Percentiles rank a stretch among this genome's conserved stretches.
phyloP scores from a whole-genome alignment of 129 eudicot species.

The Saposhnikovia divaricata region DNA sequence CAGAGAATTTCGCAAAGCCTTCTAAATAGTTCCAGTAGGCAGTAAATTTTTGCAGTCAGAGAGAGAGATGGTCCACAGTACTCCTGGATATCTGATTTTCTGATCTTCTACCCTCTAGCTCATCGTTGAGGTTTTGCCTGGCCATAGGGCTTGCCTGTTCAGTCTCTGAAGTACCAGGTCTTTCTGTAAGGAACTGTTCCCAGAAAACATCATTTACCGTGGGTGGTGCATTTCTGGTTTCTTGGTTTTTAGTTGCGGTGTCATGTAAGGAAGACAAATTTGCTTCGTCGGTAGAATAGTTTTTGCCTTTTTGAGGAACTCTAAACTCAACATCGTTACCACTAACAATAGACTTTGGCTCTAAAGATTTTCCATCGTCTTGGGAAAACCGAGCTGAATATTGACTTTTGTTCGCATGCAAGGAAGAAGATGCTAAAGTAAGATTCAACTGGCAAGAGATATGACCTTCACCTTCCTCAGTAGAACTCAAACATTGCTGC shows the following conservation, averaged over 20 bases:
- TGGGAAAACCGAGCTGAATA: slow-evolving; percentile 27
- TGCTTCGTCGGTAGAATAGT: slow-evolving; percentile 13
- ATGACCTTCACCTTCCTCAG: slow-evolving; percentile 56
- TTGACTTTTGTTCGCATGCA: slow-evolving; percentile 35
- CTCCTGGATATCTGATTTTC: slow-evolving; percentile 36
- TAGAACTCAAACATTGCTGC: slow-evolving; percentile 29
- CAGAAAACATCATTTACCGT: slow-evolving; percentile 79
- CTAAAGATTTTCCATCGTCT: slow-evolving; percentile 30
- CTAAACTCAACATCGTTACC: slow-evolving; percentile 13
- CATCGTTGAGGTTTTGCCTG: slow-evolving; percentile 42
- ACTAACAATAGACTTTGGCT: slow-evolving; percentile 13
- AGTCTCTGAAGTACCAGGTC: slow-evolving; percentile 69
- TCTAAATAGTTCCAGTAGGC: background rate
- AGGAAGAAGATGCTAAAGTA: slow-evolving; percentile 60
- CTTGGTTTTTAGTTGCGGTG: slow-evolving; percentile 23
- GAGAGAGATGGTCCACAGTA: slow-evolving; percentile 52
- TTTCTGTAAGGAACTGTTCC: slow-evolving; percentile 93
- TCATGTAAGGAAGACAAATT: slow-evolving; percentile 28
- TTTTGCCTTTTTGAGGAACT: slow-evolving; percentile 15
- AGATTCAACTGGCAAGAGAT: slow-evolving; percentile 71
- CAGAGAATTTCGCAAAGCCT: too few relatives aligned
- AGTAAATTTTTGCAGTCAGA: slow-evolving; percentile 26
- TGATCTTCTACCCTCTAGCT: slow-evolving; percentile 44
- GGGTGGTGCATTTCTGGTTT: slow-evolving; percentile 28
- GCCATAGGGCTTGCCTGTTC: slow-evolving; percentile 59